These are phyloP conservation scores for Parathielavia hyrcaniae DNA, from an alignment of 495 filamentous ascomycete species.

Conservation along the genomic window DNA sequence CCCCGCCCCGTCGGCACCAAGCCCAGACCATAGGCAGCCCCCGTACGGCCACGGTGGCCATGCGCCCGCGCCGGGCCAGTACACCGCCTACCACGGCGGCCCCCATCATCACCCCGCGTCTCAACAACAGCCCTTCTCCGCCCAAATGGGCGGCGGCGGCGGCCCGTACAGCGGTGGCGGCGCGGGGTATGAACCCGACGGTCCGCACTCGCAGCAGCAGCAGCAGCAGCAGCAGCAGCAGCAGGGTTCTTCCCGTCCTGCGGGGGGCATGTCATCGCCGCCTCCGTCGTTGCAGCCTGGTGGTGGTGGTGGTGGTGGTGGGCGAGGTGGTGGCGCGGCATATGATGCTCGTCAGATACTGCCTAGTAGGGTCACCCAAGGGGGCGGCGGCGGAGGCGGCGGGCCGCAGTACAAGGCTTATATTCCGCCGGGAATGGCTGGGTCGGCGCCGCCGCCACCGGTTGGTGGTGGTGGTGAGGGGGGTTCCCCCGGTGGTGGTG, in stretches of 20 bases:
- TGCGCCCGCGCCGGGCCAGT: constrained; percentile 3
- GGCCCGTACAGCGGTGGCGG: not conserved
- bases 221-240: no score
- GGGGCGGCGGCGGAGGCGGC: not conserved
- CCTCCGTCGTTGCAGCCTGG: constrained; percentile 34
- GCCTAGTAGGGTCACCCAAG: constrained; percentile 31
- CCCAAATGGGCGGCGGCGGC: not conserved
- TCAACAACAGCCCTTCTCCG: not conserved
- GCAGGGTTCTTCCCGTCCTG: constrained; percentile 37
- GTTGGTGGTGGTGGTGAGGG: not conserved
- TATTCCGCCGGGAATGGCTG: constrained; percentile 24
- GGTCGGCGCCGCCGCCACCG: not conserved
- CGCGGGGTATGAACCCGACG: not conserved
- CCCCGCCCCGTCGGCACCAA: constrained; percentile 27
- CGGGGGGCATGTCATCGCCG: constrained; percentile 34
- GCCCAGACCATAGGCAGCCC: constrained; percentile 10
- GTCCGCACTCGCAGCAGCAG: constrained; percentile 21
- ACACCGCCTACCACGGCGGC: constrained; percentile 11
- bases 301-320: constrained; percentile 23
- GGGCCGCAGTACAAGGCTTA: constrained; percentile 34
- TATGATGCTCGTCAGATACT: constrained; percentile 41
- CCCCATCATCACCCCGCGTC: not conserved
- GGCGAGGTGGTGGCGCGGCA: constrained; percentile 18
- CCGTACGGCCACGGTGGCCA: constrained; percentile 9
- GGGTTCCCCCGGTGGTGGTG: no score